Base-by-base conservation (phyloP, 2,329 filamentous ascomycete genomes). In the Fusarium albosuccineum region DNA sequence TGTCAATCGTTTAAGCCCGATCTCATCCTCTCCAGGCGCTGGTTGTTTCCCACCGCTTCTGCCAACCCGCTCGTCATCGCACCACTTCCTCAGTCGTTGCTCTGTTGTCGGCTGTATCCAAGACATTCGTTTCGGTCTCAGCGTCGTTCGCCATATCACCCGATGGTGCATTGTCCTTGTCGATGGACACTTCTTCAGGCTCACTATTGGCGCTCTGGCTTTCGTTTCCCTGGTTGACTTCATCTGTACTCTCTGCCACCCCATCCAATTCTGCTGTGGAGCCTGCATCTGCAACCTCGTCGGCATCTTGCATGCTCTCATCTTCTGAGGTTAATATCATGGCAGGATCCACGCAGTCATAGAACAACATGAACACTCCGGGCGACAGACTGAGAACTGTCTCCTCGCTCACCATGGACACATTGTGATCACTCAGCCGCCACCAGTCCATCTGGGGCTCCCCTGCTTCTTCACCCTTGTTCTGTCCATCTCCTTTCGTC, bases 331-430 rank as follows among this genome's bases (percentile, higher is more conserved):
- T 73, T 9, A 84, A 76, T 17, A 90, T 75, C 29, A 82, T 81
- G 37, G 76, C 80, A 1, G 83, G 78, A 59, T 91, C 88, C 26
- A 91, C 81, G 46, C 87, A 88, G 76, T 99, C 95, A 77, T 98
- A 99, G 77, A 98, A 98, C 1, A 98, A 85, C 95, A 99, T 98
- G 75, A 98, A 98, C 0, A 94, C 95, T 2, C 93, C 93, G 0
- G 78, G 75, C 0, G 89, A 89, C 70, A 97, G 91, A 3, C 84
- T 85, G 51, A 96, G 81, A 1, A 97, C 92, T 29, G 86, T 85
- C 10, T 90, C 85, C 75, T 97, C 92, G 17, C 87, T 87, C 26
- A 94, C 91, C 67, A 87, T 84, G 63, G 84, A 87, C 8, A 98
- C 94, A 65, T 91, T 90, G 62, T 97, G 92, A 73, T 98, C 95